Evolutionary conservation across 2,329 filamentous ascomycete species (phyloP).

Genomic region (Salinomyces thailandicus): DNA sequence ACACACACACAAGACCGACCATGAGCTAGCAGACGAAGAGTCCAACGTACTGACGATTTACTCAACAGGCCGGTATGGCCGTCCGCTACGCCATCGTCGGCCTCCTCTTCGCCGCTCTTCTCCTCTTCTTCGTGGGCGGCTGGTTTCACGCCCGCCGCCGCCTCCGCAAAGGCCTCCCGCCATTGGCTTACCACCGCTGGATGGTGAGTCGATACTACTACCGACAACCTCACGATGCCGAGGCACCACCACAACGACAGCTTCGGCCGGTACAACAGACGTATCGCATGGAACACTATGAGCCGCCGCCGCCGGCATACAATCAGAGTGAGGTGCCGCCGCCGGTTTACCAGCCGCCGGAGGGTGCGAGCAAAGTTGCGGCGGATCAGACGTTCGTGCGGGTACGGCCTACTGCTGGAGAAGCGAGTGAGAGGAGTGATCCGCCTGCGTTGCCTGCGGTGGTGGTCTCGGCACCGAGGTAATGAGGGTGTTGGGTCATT

Average conservation of each 20-base stretch:
- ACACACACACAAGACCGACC: too few relatives aligned
- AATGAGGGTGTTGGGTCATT: too few relatives aligned
- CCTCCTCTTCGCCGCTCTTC: constrained; percentile 47
- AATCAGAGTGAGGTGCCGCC: constrained; percentile 21
- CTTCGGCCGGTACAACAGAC: too few relatives aligned
- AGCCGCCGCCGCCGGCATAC: constrained; percentile 26
- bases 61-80: constrained; percentile 14
- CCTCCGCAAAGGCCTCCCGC: constrained; percentile 53
- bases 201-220: constrained; percentile 21
- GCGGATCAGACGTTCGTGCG: constrained; percentile 23
- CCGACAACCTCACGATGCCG: too few relatives aligned
- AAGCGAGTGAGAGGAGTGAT: constrained; percentile 8
- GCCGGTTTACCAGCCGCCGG: constrained; percentile 27
- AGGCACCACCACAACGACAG: too few relatives aligned
- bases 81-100: constrained; percentile 63
- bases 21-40: too few relatives aligned
- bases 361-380: constrained; percentile 25
- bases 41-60: too few relatives aligned
- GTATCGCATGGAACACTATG: constrained; percentile 21
- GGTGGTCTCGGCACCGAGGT: too few relatives aligned
- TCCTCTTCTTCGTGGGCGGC: constrained; percentile 55
- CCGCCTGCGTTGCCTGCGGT: constrained; percentile 6
- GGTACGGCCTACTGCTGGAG: constrained; percentile 6
- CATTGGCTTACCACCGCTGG: constrained; percentile 57
- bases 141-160: constrained; percentile 60